Base-by-base conservation (phyloP, 2,329 filamentous ascomycete genomes). In the Canariomyces notabilis region DNA sequence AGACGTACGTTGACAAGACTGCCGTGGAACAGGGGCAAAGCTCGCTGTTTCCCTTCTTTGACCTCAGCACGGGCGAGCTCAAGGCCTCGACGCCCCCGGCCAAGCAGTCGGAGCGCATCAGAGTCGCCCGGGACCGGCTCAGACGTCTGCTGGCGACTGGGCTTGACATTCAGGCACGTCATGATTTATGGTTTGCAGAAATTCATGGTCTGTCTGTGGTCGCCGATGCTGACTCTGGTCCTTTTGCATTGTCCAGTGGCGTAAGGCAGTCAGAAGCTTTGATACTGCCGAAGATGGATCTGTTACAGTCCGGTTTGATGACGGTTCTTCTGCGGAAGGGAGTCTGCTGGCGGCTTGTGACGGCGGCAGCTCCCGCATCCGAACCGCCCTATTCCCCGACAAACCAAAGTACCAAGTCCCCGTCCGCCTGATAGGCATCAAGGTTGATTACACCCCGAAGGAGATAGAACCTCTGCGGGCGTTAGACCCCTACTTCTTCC, bases 401-500 rank as follows among this genome's bases (percentile, higher is more conserved):
- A 52, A 59, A 2, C 53, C 63, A 19, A 69, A 64, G 26, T 56
- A 68, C 22, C 58, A 66, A 5, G 60, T 80, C 7, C 75, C 75
- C 1, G 64, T 79, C 3, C 64, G 72, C 23, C 57, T 77, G 37
- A 60, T 79, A 2, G 76, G 77, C 2, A 64, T 69, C 8, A 73
- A 68, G 34, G 55, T 72, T 6, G 53, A 66, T 0, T 67, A 74
- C 26, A 63, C 67, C 0, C 59, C 65, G 0, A 62, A 67, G 14
- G 60, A 75, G 32, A 65, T 74, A 15, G 58, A 61, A 1, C 66
- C 68, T 0, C 63, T 77, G 2, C 63, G 65, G 5, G 62, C 62
- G 1, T 66, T 79, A 0, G 77, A 81, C 43, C 71, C 76, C 0
- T 76, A 72, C 34, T 76, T 80, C 40, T 67, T 80, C 16, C 76